phyloP scores from a whole-genome alignment of 106 monocot species.

The Triglochin maritima region DNA sequence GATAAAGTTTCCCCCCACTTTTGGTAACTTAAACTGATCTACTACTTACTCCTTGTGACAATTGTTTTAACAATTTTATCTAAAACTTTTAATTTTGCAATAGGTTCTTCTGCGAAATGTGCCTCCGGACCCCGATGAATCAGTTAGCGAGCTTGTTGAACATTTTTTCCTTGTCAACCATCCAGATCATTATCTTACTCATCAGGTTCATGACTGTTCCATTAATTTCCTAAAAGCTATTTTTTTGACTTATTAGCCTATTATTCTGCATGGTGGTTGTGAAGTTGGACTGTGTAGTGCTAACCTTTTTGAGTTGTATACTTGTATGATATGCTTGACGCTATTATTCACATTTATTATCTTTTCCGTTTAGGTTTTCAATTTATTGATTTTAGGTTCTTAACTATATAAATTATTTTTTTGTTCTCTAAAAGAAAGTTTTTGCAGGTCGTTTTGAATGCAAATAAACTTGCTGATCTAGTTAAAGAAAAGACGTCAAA shows the following conservation, averaged over 20 bases:
- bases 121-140: constrained; percentile 87
- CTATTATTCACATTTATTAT: too few species aligned
- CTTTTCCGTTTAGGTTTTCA: too few species aligned
- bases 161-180: constrained; percentile 98
- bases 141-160: constrained; percentile 81
- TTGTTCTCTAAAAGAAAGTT: background rate
- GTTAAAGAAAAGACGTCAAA: constrained; percentile 55
- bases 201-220: constrained; percentile 44
- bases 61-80: background rate
- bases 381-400: too few species aligned
- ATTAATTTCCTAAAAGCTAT: background rate
- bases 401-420: background rate
- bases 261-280: background rate
- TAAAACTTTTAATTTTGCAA: background rate
- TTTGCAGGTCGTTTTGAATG: constrained; percentile 49
- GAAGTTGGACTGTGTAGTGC: background rate
- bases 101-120: constrained; percentile 85
- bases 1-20: too few species aligned
- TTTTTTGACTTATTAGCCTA: background rate
- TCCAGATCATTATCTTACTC: constrained; percentile 79
- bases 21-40: background rate
- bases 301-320: background rate
- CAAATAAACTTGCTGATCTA: constrained; percentile 67
- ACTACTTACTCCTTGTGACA: background rate
- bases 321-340: background rate